Conservation (phyloP, 139 green algal genomes). For the Chlorella sp. region DNA sequence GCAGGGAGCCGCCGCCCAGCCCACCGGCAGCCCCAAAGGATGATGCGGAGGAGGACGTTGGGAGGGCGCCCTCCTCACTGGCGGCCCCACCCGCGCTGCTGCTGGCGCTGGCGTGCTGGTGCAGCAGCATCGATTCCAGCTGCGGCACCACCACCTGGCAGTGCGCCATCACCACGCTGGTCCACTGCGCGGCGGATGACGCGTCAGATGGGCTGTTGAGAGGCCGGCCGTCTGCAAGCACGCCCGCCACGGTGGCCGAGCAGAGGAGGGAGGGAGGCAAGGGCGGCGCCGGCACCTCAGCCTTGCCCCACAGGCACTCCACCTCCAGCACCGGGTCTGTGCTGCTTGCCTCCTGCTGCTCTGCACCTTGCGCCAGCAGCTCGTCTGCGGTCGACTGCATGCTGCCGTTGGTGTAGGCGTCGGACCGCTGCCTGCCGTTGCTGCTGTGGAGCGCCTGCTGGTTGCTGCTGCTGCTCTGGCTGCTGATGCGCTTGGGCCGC, state of each 20-base stretch:
- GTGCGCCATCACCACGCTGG: constrained; percentile 1
- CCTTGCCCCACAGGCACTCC: constrained; percentile 1
- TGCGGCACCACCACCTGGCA: constrained; percentile 6
- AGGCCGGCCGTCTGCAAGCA: not conserved
- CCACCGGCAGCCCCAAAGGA: not conserved
- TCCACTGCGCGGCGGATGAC: not conserved
- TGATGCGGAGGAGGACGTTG: no score
- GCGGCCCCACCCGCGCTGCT: no score
- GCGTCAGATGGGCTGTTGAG: not conserved
- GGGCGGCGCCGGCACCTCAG: not conserved
- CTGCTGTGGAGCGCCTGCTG: no score
- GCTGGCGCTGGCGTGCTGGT: no score
- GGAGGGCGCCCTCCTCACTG: no score
- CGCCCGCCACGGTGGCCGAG: not conserved
- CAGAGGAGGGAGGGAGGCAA: not conserved
- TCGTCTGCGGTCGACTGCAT: no score
- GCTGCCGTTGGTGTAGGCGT: no score
- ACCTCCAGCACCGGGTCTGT: not conserved
- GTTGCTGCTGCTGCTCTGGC: not conserved
- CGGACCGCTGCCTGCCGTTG: no score
- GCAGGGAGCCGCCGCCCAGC: not conserved
- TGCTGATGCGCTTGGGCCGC: not conserved
- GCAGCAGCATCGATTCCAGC: not conserved
- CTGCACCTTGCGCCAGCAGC: no score
- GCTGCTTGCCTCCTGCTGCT: no score